Evolutionary conservation across 2,329 filamentous ascomycete species (phyloP), one percentile per base, ranked within the genome.

Genomic region (Sclerotiophoma versabilis): DNA sequence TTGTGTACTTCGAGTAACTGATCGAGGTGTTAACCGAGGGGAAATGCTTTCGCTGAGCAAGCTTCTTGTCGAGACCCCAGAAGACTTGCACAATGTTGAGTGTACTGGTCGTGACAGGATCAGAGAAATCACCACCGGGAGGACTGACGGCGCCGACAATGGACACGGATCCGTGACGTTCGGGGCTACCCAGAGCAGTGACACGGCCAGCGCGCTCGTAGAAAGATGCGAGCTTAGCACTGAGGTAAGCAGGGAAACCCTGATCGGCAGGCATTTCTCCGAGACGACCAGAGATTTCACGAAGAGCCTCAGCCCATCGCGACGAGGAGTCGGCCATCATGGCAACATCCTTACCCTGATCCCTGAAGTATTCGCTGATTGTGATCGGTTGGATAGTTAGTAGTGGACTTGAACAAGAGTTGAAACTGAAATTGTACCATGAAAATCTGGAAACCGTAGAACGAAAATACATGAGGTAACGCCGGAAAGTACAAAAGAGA

Each of bases 301-400:
- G 92, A 75, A 99, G 86, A 73, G 95, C 95, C 81, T 99, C 95
- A 61, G 95, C 95, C 95, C 95, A 99, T 64, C 95, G 92, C 48
- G 95, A 99, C 46, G 93, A 90, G 14, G 95, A 98, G 79, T 99
- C 95, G 61, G 95, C 95, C 95, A 99, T 99, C 95, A 99, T 99
- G 69, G 95, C 93, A 32, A 99, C 95, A 75, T 96, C 85, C 79
- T 98, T 93, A 62, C 95, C 95, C 78, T 96, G 92, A 73, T 99
- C 95, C 64, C 95, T 86, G 83, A 98, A 98, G 72, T 99, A 99
- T 75, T 99, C 95, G 34, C 92, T 91, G 0, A 97, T 89, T 0
- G 92, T 96, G 62, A 97, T 96, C 19, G 22, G 36, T 9, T n/a
- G 14, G 9, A 11, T 8, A 12, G 37, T 36, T 27, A 48, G 36